A percentile compares a stretch with the other conserved stretches of the same genome.
phyloP scores from a whole-genome alignment of 179 eudicot species.

The Heliamphora pulchella region DNA sequence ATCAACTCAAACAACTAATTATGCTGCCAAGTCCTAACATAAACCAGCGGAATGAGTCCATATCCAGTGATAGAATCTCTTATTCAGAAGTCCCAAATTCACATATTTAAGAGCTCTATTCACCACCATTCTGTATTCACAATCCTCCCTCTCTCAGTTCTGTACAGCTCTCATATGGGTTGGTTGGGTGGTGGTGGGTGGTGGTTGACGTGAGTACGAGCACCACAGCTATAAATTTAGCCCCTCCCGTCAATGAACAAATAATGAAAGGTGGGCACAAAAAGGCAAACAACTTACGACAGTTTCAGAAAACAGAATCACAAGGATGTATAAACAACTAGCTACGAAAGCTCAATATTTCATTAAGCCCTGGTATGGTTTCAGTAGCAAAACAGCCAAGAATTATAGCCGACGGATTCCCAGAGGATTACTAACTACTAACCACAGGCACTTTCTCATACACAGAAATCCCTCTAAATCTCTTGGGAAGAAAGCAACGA shows the following conservation, averaged over 20 bases:
- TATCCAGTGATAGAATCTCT: no score
- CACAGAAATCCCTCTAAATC: slow-evolving; percentile 38
- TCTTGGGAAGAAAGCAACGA: slow-evolving; percentile 56
- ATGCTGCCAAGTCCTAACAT: no score
- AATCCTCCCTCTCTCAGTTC: not conserved
- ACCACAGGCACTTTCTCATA: slow-evolving; percentile 67
- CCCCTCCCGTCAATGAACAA: not conserved
- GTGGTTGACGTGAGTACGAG: no score
- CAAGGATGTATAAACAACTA: not conserved
- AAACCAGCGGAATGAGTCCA: no score
- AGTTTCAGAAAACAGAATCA: slow-evolving; percentile 10
- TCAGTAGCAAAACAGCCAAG: not conserved
- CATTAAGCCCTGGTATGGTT: not conserved
- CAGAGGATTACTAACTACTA: slow-evolving; percentile 6
- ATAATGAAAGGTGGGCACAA: not conserved
- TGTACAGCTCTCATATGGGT: not conserved
- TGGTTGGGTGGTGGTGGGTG: not conserved
- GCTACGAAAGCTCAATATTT: not conserved
- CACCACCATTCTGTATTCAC: not conserved
- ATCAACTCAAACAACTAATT: no score
- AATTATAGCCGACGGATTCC: not conserved
- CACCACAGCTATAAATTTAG: not conserved
- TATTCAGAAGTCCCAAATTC: not conserved
- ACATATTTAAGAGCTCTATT: not conserved
- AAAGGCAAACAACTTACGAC: not conserved